Conservation (phyloP, 169 alveolate genomes). For the Cryptosporidium felis region DNA sequence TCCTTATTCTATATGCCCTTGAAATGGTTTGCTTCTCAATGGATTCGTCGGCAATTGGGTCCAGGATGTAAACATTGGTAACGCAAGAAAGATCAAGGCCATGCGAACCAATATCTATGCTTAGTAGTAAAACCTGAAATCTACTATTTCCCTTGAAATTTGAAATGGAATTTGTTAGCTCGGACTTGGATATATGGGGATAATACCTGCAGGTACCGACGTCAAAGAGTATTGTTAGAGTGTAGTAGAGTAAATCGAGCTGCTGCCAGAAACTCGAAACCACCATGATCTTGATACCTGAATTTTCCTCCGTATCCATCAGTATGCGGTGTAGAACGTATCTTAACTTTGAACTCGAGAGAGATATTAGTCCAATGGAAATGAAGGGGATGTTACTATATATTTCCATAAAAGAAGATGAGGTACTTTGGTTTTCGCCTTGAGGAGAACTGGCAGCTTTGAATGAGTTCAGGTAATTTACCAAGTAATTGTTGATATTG, state of each 20-base stretch:
- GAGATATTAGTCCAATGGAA: constrained; percentile 42
- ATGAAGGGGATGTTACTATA: constrained; percentile 12
- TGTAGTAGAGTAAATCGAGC: constrained; percentile 34
- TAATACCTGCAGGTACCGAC: constrained; percentile 40
- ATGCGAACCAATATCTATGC: constrained; percentile 59
- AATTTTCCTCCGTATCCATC: constrained; percentile 8
- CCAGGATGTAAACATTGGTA: constrained; percentile 14
- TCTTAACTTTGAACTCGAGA: constrained; percentile 56
- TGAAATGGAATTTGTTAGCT: not conserved
- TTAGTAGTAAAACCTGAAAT: constrained; percentile 6
- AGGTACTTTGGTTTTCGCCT: too few species aligned
- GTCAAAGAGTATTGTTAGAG: constrained; percentile 24
- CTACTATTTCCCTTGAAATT: not conserved
- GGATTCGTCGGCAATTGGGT: constrained; percentile 54
- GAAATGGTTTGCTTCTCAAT: constrained; percentile 56
- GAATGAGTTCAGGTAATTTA: not conserved
- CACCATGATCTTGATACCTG: constrained; percentile 26
- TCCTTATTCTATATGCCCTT: constrained; percentile 59
- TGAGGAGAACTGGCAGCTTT: not conserved
- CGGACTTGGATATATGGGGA: constrained; percentile 56
- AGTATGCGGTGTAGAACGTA: constrained; percentile 29
- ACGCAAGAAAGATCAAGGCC: constrained; percentile 61
- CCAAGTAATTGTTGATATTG: constrained; percentile 17
- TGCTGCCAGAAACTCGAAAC: constrained; percentile 68
- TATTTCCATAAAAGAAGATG: not conserved